These are phyloP conservation scores for Vaccinium vitisidaea DNA, from an alignment of 148 eudicot species.

Conservation along the genomic window DNA sequence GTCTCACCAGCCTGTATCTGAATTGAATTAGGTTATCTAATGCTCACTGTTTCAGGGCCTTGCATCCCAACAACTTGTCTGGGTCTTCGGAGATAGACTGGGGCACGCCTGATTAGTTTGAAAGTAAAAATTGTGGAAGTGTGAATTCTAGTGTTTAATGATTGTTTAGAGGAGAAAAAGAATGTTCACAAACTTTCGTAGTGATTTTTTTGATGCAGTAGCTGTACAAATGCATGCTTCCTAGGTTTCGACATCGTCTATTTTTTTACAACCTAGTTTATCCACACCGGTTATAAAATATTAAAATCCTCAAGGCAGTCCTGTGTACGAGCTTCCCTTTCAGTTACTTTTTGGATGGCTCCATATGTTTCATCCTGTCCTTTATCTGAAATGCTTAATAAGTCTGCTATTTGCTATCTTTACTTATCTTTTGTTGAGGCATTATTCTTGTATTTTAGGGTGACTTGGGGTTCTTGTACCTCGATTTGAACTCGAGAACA, in stretches of 20 bases:
- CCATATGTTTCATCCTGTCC: background rate
- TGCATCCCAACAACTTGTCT: background rate
- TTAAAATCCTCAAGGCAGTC: background rate
- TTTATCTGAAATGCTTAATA: background rate
- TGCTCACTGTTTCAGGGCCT: background rate
- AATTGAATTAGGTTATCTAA: background rate
- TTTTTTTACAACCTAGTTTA: background rate
- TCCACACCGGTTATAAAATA: background rate
- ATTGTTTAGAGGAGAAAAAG: background rate
- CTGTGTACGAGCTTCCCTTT: background rate
- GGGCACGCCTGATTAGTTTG: background rate
- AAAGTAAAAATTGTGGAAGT: background rate
- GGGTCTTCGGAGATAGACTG: background rate
- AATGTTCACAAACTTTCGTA: background rate
- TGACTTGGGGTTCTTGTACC: slow-evolving; percentile 91
- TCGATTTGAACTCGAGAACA: slow-evolving; percentile 81
- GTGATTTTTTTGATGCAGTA: background rate
- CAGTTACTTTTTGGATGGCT: slow-evolving; percentile 12
- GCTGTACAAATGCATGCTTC: background rate
- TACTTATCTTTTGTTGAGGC: background rate
- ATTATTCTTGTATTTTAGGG: slow-evolving; percentile 52
- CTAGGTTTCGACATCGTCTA: background rate
- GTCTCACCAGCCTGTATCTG: background rate
- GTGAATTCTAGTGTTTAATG: background rate
- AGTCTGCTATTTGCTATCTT: background rate